Evolutionary conservation across 2,329 filamentous ascomycete genomes (phyloP), one percentile per base, ranked within the genome.

Genomic region (Talaromyces sp.): DNA sequence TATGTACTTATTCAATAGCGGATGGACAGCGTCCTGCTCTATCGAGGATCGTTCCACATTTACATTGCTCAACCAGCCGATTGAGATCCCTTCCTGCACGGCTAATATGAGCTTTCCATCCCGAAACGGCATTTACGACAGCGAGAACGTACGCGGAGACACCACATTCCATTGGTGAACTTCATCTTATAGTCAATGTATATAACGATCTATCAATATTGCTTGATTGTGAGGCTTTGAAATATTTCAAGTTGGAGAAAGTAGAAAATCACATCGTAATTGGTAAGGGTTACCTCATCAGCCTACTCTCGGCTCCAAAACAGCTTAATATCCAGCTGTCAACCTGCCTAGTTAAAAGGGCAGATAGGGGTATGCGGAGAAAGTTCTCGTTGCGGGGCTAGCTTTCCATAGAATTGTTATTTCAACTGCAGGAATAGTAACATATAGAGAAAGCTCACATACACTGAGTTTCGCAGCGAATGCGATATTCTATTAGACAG

Each of bases 11-110:
- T 73, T 75, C 56, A 75, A 56, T 2, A 75, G 63, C 10, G 75
- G 60, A 50, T 71, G 62, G 19, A 72, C 73, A 2, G 67, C 63
- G 46, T 72, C 67, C 15, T 69, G 62, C 43, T 70, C 62, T 22
- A 70, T 53, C 17, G 59, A 61, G 17, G 70, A 43, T 61, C 72
- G 63, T 60, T 75, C 73, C 36, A 75, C 70, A 62, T 75, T 73
- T 33, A 75, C 70, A 62, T 75, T 73, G 63, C 67, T 71, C 72
- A 75, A 75, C 73, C 73, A 75, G 54, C 75, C 73, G 58, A 75
- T 70, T 15, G 59, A 63, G 45, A 73, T 64, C 52, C 72, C 72
- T 46, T 74, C 70, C 70, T 73, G 57, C 17, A 48, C 21, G 5
- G 33, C 19, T 41, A n/a, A n/a, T 36, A 36, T 56, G 11, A 59